phyloP scores from a whole-genome alignment of 371 early-diverging fungal species.

The Blakeslea trispora region DNA sequence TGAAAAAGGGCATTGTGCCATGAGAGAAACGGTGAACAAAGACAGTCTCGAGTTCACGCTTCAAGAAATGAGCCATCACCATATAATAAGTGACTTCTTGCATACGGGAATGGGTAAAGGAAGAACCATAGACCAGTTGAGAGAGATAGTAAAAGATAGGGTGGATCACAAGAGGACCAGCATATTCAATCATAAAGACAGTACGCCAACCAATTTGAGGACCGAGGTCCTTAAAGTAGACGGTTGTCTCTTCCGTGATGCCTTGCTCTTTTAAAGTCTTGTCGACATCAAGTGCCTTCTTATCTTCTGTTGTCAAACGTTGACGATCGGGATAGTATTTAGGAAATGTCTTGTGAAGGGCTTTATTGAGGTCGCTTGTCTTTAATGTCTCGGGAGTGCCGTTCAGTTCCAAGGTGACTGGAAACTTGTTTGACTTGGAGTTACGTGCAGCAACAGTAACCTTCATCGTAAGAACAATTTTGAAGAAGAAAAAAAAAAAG shows the following conservation, averaged over 20 bases:
- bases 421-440: slow-evolving; percentile 52
- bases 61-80: slow-evolving; percentile 85
- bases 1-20: slow-evolving; percentile 92
- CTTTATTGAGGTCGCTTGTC: slow-evolving; percentile 27
- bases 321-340: slow-evolving; percentile 75
- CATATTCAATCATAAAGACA: slow-evolving; percentile 93
- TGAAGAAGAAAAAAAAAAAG: too few relatives aligned
- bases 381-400: slow-evolving; percentile 38
- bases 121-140: slow-evolving; percentile 63
- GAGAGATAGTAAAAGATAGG: slow-evolving; percentile 80
- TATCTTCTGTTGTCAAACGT: slow-evolving; percentile 68
- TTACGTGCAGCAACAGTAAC: slow-evolving; percentile 46
- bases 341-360: slow-evolving; percentile 62
- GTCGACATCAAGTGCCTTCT: slow-evolving; percentile 55
- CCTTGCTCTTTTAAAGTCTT: slow-evolving; percentile 61
- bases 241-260: slow-evolving; percentile 61
- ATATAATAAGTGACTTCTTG: slow-evolving; percentile 68
- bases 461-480: slow-evolving; percentile 42
- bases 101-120: slow-evolving; percentile 67
- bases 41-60: slow-evolving; percentile 92
- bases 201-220: slow-evolving; percentile 95
- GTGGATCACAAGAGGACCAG: slow-evolving; percentile 90
- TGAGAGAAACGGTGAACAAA: slow-evolving; percentile 94
- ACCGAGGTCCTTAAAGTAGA: slow-evolving; percentile 90
- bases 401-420: slow-evolving; percentile 62